Evolutionary conservation across 129 eudicot genomes (phyloP).

Genomic region (Chrysanthemum makinoi): DNA sequence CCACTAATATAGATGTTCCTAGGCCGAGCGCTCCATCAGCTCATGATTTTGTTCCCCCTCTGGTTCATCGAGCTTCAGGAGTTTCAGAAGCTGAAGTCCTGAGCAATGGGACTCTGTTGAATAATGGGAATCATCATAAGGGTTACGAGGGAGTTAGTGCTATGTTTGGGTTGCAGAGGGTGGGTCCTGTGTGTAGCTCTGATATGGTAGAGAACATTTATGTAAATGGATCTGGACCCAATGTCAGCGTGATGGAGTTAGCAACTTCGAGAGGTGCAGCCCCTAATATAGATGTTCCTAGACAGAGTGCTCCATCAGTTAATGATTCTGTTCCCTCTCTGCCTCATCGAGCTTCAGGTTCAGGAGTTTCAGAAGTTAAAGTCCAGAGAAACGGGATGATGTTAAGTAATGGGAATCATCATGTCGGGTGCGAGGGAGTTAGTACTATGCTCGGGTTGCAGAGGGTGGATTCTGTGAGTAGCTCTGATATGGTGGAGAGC

Average conservation of each 20-base stretch:
- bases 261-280: too few relatives aligned
- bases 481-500: conserved; percentile 47
- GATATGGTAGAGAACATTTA: conserved; percentile 42
- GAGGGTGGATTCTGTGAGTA: conserved; percentile 66
- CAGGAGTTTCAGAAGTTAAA: conserved; percentile 31
- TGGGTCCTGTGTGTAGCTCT: conserved; percentile 70
- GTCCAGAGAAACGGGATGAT: conserved; percentile 20
- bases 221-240: conserved; percentile 37
- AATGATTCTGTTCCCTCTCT: background rate
- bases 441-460: conserved; percentile 52
- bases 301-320: conserved; percentile 32
- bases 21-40: conserved; percentile 33
- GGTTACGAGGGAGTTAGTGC: conserved; percentile 55
- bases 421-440: conserved; percentile 52
- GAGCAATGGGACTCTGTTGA: conserved; percentile 20
- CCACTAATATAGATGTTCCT: background rate
- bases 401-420: conserved; percentile 30
- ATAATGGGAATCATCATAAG: conserved; percentile 35
- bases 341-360: background rate
- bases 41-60: background rate
- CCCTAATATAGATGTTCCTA: conserved; percentile 1
- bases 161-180: conserved; percentile 55
- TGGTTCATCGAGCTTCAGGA: background rate
- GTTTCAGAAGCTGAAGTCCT: conserved; percentile 20
- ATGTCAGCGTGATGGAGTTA: too few relatives aligned